A percentile compares a stretch with the other conserved stretches of the same genome.
phyloP scores from a whole-genome alignment of 495 filamentous ascomycete species.

The Xylaria intraflava region DNA sequence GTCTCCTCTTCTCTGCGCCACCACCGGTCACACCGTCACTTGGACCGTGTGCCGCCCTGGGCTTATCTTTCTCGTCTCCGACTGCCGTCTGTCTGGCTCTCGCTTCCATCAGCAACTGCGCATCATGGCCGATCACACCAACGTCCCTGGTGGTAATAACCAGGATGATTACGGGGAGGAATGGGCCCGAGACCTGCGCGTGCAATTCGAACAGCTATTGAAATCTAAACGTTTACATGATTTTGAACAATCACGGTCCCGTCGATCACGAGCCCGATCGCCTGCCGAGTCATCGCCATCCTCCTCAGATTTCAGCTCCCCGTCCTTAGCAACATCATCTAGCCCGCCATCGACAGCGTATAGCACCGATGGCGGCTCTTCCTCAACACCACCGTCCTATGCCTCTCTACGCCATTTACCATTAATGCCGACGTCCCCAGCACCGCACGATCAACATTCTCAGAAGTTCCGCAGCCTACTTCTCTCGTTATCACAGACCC shows the following conservation, averaged over 20 bases:
- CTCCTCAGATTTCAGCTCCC: slow-evolving; percentile 33
- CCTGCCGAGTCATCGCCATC: slow-evolving; percentile 34
- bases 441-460: slow-evolving; percentile 56
- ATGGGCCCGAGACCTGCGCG: slow-evolving; percentile 46
- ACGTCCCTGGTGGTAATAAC: slow-evolving; percentile 15
- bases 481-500: slow-evolving; percentile 71
- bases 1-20: background rate
- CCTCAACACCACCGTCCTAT: slow-evolving; percentile 52
- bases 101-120: background rate
- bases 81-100: background rate
- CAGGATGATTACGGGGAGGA: slow-evolving; percentile 41
- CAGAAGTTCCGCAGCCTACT: slow-evolving; percentile 81
- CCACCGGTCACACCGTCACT: background rate
- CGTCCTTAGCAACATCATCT: slow-evolving; percentile 31
- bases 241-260: slow-evolving; percentile 52
- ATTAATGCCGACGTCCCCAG: slow-evolving; percentile 70
- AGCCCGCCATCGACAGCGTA: slow-evolving; percentile 38
- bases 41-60: background rate
- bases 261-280: slow-evolving; percentile 26
- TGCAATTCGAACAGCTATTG: slow-evolving; percentile 71
- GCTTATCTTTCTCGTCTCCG: background rate
- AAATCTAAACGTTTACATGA: slow-evolving; percentile 72
- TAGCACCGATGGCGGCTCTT: slow-evolving; percentile 12
- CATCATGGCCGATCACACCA: slow-evolving; percentile 20
- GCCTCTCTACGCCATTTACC: slow-evolving; percentile 67